These are phyloP conservation scores for Termitomyces sp. DNA, from an alignment of 768 basidiomycete genomes.

Conservation along the genomic window DNA sequence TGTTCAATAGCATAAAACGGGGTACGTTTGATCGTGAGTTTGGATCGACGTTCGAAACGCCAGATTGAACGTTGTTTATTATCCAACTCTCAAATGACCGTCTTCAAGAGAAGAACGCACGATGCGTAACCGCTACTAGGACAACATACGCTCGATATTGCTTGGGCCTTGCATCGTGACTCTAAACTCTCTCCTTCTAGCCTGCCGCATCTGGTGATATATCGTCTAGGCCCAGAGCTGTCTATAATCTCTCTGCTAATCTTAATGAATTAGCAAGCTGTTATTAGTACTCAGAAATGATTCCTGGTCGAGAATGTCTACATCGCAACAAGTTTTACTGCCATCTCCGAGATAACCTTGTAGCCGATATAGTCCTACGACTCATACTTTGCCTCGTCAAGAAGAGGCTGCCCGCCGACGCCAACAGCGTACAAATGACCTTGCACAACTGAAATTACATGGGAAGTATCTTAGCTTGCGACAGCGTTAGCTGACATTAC, in stretches of 20 bases:
- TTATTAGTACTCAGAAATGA: too few species aligned
- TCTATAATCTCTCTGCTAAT: too few species aligned
- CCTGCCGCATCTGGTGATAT: too few species aligned
- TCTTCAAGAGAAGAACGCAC: conserved; percentile 52
- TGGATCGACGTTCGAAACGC: conserved; percentile 21
- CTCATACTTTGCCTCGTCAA: conserved; percentile 15
- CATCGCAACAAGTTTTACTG: too few species aligned
- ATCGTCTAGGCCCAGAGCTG: too few species aligned
- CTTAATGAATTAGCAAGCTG: too few species aligned
- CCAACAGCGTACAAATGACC: conserved; percentile 41
- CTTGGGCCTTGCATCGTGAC: background rate
- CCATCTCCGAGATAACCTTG: too few species aligned
- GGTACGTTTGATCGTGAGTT: conserved; percentile 28
- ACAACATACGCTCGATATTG: conserved; percentile 36
- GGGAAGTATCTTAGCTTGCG: conserved; percentile 51
- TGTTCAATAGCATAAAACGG: conserved; percentile 7
- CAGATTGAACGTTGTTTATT: conserved; percentile 25
- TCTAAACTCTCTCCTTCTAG: too few species aligned
- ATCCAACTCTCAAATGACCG: conserved; percentile 39
- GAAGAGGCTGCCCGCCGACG: conserved; percentile 22
- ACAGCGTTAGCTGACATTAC: conserved; percentile 52
- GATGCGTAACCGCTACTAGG: conserved; percentile 61
- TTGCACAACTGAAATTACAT: conserved; percentile 45
- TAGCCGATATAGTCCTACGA: too few species aligned
- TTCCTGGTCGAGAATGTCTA: too few species aligned